Evolutionary conservation across 495 filamentous ascomycete genomes (phyloP), one percentile per base, ranked within the genome.

Genomic region (Thozetella sp.): DNA sequence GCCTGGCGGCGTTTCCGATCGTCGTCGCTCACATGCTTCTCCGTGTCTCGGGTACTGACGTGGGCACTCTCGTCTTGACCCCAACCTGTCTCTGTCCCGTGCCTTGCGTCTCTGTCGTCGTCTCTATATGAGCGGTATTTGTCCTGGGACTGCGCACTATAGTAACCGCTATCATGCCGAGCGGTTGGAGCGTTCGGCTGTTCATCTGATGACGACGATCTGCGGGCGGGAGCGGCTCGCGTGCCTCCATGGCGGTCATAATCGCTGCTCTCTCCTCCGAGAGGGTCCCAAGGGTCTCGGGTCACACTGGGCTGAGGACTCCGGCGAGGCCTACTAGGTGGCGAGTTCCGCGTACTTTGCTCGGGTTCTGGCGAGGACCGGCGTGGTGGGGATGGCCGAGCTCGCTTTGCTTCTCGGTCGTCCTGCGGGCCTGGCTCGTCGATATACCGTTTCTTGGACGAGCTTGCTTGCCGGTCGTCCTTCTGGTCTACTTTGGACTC

Each of bases 141-240:
- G 2, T 69, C 64, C 10, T 56, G 55, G 1, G 70, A 66, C 25
- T 67, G 61, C n/a, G 66, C 67, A 43, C 70, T 71, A 13, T 69
- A 64, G 45, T 73, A 73, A 22, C 70, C 70, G 51, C 70, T 73
- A 34, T 73, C 70, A 19, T 71, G 64, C 13, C 68, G 64, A 53
- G 55, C 55, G 25, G 65, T 60, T 2, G 53, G 26, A 26, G 53
- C 57, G 6, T 55, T 52, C 12, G 22, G 56, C 15, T 68, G 56
- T 17, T 65, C 66, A 2, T 68, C 67, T 20, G 63, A 46, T 0
- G 56, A 50, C 2, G 61, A 55, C 19, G 57, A 55, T 1, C 54
- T 53, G 53, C 53, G 56, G 20, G 27, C 22, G 1, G 66, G 62
- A 9, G 61, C 54, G 2, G 19, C 25, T n/a, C 43, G 43, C 11